A percentile compares a stretch with the other conserved stretches of the same genome.
These are phyloP conservation scores for Fraxinus quadrangulata DNA, from an alignment of 257 asterid genomes.

Conservation along the genomic window DNA sequence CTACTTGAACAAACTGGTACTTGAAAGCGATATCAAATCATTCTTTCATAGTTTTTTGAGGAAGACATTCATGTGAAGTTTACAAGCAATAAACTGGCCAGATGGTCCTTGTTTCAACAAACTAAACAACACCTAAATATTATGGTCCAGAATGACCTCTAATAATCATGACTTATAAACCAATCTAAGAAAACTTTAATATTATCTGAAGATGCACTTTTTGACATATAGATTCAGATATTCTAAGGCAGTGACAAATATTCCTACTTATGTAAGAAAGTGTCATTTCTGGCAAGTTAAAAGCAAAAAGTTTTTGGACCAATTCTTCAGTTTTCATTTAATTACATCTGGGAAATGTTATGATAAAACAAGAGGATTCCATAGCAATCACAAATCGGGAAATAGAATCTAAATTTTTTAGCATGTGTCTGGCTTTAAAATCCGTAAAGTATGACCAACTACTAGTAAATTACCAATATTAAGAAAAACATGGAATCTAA, in stretches of 20 bases:
- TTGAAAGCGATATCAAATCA: background rate
- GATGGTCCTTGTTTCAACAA: background rate
- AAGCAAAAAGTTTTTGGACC: background rate
- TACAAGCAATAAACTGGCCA: background rate
- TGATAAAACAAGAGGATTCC: background rate
- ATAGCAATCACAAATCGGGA: background rate
- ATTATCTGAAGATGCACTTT: background rate
- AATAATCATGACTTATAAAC: background rate
- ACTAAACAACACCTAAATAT: background rate
- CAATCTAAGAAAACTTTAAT: background rate
- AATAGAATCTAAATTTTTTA: no score
- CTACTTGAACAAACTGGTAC: background rate
- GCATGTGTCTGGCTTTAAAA: background rate
- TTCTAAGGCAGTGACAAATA: background rate
- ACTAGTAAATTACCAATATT: no score
- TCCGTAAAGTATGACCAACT: background rate
- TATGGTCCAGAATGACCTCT: background rate
- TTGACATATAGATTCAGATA: background rate
- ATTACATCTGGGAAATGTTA: background rate
- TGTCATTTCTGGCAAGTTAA: background rate
- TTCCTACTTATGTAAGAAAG: background rate
- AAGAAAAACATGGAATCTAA: background rate
- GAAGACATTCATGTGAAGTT: background rate
- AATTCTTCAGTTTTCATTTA: background rate
- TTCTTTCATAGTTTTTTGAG: background rate